Evolutionary conservation across 352 stramenopile species (phyloP).

Genomic region (Pythium rhizo-oryzae): DNA sequence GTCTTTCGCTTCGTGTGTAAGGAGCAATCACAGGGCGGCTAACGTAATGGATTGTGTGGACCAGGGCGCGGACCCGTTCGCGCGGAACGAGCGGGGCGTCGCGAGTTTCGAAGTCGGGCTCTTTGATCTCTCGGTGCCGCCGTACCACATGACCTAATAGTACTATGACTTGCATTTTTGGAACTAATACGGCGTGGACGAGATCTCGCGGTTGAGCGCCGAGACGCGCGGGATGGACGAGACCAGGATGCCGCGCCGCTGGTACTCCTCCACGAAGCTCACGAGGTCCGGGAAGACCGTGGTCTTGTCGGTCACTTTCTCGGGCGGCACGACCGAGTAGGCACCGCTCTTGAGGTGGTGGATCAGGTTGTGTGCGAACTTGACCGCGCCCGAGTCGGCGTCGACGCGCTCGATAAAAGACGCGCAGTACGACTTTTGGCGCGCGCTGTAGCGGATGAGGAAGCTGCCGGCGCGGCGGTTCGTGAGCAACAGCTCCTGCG

Average conservation of each 20-base stretch:
- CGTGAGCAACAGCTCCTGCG: conserved; percentile 46
- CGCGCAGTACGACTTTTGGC: conserved; percentile 64
- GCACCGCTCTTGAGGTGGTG: conserved; percentile 64
- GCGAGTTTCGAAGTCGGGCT: conserved; percentile 39
- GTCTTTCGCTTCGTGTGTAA: no score
- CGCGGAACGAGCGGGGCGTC: conserved; percentile 37
- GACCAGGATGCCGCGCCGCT: conserved; percentile 65
- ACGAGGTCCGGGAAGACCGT: conserved; percentile 67
- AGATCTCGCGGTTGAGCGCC: conserved; percentile 67
- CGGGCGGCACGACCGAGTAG: conserved; percentile 59
- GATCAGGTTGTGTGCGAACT: conserved; percentile 75
- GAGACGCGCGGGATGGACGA: conserved; percentile 47
- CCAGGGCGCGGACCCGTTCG: conserved; percentile 40
- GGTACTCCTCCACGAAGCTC: conserved; percentile 78
- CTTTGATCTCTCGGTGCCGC: conserved; percentile 41
- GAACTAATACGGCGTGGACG: conserved; percentile 27
- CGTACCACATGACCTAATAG: conserved; percentile 40
- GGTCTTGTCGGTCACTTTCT: conserved; percentile 55
- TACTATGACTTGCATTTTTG: background rate
- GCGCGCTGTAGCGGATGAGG: conserved; percentile 74
- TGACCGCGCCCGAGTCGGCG: conserved; percentile 33
- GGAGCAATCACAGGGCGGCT: no score
- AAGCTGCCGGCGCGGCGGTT: conserved; percentile 49
- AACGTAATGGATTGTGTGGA: no score
- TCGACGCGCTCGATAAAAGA: conserved; percentile 70